Conservation (phyloP, 2,329 filamentous ascomycete species). For the Aspergillus japonicus region DNA sequence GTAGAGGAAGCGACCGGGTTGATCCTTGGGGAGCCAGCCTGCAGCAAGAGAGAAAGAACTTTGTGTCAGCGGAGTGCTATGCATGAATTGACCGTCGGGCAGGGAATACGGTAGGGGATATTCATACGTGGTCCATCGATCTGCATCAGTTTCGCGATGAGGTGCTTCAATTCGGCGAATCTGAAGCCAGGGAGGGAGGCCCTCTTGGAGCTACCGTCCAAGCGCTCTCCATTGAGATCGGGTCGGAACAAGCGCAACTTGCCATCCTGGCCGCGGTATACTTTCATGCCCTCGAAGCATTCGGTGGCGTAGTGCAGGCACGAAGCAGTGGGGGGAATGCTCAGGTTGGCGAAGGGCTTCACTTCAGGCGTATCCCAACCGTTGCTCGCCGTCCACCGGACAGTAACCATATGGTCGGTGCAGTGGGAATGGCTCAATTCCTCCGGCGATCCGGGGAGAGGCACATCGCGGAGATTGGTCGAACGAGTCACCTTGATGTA, state of each 20-base stretch:
- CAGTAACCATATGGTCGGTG: conserved; percentile 88
- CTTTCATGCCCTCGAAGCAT: conserved; percentile 86
- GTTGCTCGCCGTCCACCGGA: conserved; percentile 60
- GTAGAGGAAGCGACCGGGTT: conserved; percentile 71
- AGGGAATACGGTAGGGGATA: conserved; percentile 40
- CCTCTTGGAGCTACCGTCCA: conserved; percentile 55
- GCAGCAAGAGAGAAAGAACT: neutral
- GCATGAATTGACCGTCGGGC: neutral
- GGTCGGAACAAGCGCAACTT: conserved; percentile 76
- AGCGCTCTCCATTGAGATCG: conserved; percentile 67
- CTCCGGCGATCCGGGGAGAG: conserved; percentile 40
- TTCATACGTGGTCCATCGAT: conserved; percentile 54
- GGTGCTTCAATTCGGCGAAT: conserved; percentile 68
- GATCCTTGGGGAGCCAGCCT: conserved; percentile 70
- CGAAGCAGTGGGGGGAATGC: conserved; percentile 76
- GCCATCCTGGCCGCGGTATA: conserved; percentile 66
- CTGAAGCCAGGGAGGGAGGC: conserved; percentile 75
- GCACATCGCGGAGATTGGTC: conserved; percentile 36
- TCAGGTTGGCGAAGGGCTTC: conserved; percentile 72
- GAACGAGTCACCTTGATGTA: conserved; percentile 40
- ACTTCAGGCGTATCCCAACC: conserved; percentile 76
- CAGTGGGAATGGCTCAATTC: conserved; percentile 45
- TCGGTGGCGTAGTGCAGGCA: conserved; percentile 86
- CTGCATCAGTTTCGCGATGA: conserved; percentile 70
- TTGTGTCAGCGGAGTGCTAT: neutral